Base-by-base conservation (phyloP, 495 filamentous ascomycete species). In the Tuber umbilicatum region DNA sequence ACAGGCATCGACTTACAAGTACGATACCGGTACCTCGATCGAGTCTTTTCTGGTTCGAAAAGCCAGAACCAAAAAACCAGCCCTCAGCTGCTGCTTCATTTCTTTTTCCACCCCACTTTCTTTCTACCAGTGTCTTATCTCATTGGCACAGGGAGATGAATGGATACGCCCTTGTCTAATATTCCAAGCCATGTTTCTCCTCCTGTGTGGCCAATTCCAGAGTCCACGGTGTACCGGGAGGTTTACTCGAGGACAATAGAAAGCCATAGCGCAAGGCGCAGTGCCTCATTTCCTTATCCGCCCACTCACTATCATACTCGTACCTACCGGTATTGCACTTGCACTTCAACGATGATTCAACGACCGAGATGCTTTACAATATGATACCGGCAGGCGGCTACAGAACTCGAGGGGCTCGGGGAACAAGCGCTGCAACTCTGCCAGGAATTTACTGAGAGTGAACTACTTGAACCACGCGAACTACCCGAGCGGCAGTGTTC, bases 181-280 rank as follows among this genome's bases (percentile, higher is more conserved):
- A 64, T 35, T 64, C 16, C 55, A 64, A 64, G 31, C 55, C 55
- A 35, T 35, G 55, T 64, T 64, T 64, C 55, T 64, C 55, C 55
- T 35, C 55, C 12, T 16, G n/a, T 27, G 5, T 14, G n/a, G n/a
- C 31, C 50, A 4, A 5, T 4, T 19, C 55, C 12, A 64, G 55
- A 64, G 55, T 35, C 55, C 6, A 40, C 39, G 10, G 39, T 40
- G 3, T 40, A 40, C 10, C 39, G 39, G 39, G 16, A 5, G 27
- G 27, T 35, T 35, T 12, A n/a, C n/a, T n/a, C n/a, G n/a, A n/a
- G n/a, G n/a, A n/a, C n/a, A n/a, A n/a, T n/a, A 64, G 50, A 64
- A 35, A 64, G 27, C 55, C 27, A 14, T 35, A 64, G 14, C 55
- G 55, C 27, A 64, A 64, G 50, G n/a, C 10, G 14, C n/a, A 9